A percentile compares a stretch with the other conserved stretches of the same genome.
These are phyloP conservation scores for Dianthus caryophyllus DNA, from an alignment of 148 eudicot genomes.

Conservation along the genomic window DNA sequence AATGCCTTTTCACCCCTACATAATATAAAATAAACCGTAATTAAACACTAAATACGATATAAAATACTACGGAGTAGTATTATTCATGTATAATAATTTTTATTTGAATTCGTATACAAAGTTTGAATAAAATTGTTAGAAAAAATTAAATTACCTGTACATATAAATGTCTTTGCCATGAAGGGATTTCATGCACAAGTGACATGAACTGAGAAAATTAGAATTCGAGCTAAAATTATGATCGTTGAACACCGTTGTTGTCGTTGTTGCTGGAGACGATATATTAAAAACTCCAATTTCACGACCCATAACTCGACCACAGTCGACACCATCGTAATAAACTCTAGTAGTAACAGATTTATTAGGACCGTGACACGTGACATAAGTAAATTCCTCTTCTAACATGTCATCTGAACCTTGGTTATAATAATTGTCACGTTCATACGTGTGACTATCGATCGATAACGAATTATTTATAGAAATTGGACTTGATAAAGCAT, in stretches of 20 bases:
- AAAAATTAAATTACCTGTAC: conserved; percentile 55
- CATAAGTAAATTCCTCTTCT: conserved; percentile 60
- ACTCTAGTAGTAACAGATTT: conserved; percentile 48
- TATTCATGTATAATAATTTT: too few relatives aligned
- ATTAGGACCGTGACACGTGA: conserved; percentile 46
- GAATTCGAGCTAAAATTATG: conserved; percentile 1
- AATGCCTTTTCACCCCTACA: conserved; percentile 85
- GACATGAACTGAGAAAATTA: conserved; percentile 62
- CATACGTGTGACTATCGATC: not conserved
- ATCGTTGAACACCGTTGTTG: conserved; percentile 15
- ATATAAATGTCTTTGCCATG: conserved; percentile 82
- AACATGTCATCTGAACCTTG: conserved; percentile 6
- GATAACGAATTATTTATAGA: conserved; percentile 20
- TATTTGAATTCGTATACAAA: too few relatives aligned
- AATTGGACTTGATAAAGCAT: conserved; percentile 39
- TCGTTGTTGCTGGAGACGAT: conserved; percentile 35
- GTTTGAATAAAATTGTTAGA: too few relatives aligned
- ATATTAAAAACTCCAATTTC: conserved; percentile 34
- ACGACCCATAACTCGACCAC: conserved; percentile 9
- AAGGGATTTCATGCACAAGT: conserved; percentile 53
- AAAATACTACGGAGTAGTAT: too few relatives aligned
- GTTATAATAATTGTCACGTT: not conserved
- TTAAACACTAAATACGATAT: too few relatives aligned
- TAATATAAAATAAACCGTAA: not conserved
- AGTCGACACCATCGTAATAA: conserved; percentile 32